A percentile compares a stretch with the other conserved stretches of the same genome.
These are phyloP conservation scores for Funneliformis mosseae DNA, from an alignment of 192 early-diverging fungal species.

Conservation along the genomic window DNA sequence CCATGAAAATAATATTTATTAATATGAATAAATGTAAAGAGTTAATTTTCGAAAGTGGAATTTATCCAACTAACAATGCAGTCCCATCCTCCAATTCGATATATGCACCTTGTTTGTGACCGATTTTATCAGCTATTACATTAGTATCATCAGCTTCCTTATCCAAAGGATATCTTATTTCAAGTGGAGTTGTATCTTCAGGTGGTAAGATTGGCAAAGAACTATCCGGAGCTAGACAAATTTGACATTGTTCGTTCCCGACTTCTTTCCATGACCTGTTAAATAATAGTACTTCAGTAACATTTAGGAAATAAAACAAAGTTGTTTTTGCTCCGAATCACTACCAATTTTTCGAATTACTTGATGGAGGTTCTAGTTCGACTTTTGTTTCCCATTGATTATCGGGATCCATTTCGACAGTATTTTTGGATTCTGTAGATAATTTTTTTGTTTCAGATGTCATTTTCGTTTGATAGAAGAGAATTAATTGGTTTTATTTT, in stretches of 20 bases:
- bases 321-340: background rate
- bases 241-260: constrained; percentile 8
- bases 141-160: too few relatives aligned
- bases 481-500: too few relatives aligned
- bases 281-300: background rate
- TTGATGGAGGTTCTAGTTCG: background rate
- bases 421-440: background rate
- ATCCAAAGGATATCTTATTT: too few relatives aligned
- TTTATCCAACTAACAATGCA: too few relatives aligned
- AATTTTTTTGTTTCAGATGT: too few relatives aligned
- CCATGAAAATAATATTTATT: too few relatives aligned
- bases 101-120: too few relatives aligned
- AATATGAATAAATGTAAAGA: too few relatives aligned
- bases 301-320: background rate
- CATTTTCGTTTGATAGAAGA: too few relatives aligned
- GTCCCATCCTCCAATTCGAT: too few relatives aligned
- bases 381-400: background rate
- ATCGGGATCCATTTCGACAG: background rate
- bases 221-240: background rate
- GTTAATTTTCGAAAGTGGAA: too few relatives aligned
- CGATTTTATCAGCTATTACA: too few relatives aligned
- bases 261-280: background rate
- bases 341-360: background rate
- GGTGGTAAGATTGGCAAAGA: background rate
- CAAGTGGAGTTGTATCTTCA: constrained; percentile 5